Evolutionary conservation across 352 stramenopile species (phyloP).

Genomic region (Phytophthora fragariae): DNA sequence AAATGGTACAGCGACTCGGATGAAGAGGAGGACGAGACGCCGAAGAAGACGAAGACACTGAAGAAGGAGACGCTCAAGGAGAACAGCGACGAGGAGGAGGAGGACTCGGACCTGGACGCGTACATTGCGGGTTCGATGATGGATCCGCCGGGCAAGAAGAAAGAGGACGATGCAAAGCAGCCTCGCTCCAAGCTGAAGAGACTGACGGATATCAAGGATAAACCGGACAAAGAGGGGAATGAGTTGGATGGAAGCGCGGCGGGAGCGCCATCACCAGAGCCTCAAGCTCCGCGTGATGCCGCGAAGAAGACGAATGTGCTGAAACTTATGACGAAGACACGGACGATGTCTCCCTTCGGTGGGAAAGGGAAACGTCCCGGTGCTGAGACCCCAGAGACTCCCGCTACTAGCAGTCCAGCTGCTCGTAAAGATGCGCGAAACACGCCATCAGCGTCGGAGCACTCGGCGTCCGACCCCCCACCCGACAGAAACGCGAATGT

Average conservation of each 20-base stretch:
- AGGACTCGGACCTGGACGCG: conserved; percentile 36
- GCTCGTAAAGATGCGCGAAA: conserved; percentile 10
- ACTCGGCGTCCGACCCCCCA: conserved; percentile 15
- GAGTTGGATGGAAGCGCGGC: conserved; percentile 17
- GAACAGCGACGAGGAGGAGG: conserved; percentile 28
- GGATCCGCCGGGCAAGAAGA: conserved; percentile 15
- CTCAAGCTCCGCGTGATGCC: conserved; percentile 16
- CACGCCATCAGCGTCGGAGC: conserved; percentile 27
- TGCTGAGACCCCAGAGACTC: neutral
- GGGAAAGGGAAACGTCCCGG: conserved; percentile 38
- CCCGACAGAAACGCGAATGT: conserved; percentile 1
- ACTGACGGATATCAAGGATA: conserved; percentile 25
- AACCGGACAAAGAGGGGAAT: conserved; percentile 1
- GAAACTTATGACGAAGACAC: conserved; percentile 74
- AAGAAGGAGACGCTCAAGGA: conserved; percentile 18
- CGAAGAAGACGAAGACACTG: conserved; percentile 16
- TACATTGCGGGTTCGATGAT: conserved; percentile 38
- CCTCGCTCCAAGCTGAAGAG: conserved; percentile 27
- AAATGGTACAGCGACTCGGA: conserved; percentile 72
- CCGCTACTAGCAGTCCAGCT: conserved; percentile 9
- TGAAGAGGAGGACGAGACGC: conserved; percentile 39
- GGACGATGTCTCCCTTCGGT: conserved; percentile 69
- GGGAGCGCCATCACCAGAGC: conserved; percentile 23
- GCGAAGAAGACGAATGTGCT: conserved; percentile 58
- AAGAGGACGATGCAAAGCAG: conserved; percentile 20